A percentile compares a stretch with the other conserved stretches of the same genome.
Evolutionary conservation across 2,329 filamentous ascomycete species (phyloP).

Genomic region (Penicillium sclerotigenum): DNA sequence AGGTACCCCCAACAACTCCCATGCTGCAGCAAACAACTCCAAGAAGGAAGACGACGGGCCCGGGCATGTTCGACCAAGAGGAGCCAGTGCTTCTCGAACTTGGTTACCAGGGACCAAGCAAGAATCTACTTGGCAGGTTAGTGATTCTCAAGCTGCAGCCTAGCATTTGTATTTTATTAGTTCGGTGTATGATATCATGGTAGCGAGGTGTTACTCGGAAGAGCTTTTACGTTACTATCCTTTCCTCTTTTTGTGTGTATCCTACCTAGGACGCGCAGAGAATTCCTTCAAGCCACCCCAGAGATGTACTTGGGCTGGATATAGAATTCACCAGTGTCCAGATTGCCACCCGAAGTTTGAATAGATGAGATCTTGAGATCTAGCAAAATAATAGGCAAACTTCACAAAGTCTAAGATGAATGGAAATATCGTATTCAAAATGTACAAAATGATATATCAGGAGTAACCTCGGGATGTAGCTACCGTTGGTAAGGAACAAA

Average conservation of each 20-base stretch:
- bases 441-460: not conserved
- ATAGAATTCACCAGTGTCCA: not conserved
- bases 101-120: conserved; percentile 81
- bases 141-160: conserved; percentile 39
- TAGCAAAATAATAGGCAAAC: not conserved
- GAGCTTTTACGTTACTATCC: not conserved
- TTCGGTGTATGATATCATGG: conserved; percentile 18
- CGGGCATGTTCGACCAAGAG: conserved; percentile 41
- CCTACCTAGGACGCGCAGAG: not conserved
- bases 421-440: not conserved
- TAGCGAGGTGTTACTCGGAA: conserved; percentile 2
- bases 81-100: conserved; percentile 38
- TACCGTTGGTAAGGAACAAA: conserved; percentile 65
- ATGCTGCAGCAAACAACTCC: conserved; percentile 22
- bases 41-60: conserved; percentile 49
- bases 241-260: not conserved
- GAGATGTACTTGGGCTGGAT: not conserved
- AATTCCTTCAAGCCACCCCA: not conserved
- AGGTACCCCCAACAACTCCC: conserved; percentile 17
- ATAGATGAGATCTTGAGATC: not conserved
- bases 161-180: conserved; percentile 9
- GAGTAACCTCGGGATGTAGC: conserved; percentile 49
- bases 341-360: not conserved
- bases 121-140: conserved; percentile 73
- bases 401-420: not conserved